Conservation (phyloP, 2,329 filamentous ascomycete species). For the Anthostomella pinea region DNA sequence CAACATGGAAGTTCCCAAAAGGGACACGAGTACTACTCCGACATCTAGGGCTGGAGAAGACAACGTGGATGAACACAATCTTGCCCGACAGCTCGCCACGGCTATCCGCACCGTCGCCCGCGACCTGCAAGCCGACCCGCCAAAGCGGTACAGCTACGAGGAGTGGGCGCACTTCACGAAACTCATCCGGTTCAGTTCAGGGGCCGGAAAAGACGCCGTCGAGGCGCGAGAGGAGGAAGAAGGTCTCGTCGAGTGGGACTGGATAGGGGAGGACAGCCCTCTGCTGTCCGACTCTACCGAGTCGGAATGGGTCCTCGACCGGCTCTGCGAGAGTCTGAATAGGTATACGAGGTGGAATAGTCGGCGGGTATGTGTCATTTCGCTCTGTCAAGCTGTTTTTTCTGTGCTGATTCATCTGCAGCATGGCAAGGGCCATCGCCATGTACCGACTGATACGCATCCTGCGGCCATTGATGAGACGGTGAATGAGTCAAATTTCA, state of each 20-base stretch:
- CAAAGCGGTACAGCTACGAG: constrained; percentile 6
- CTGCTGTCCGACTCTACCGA: constrained; percentile 7
- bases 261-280: constrained; percentile 10
- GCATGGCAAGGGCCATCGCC: neutral
- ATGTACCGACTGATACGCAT: neutral
- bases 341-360: constrained; percentile 6
- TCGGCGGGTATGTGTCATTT: neutral
- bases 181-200: constrained; percentile 9
- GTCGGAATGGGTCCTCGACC: constrained; percentile 9
- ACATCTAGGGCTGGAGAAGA: constrained; percentile 1
- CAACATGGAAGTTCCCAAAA: neutral
- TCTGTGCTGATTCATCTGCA: neutral
- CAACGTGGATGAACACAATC: constrained; percentile 3
- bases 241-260: constrained; percentile 6
- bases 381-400: neutral
- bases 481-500: too few species aligned
- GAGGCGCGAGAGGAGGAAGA: constrained; percentile 3
- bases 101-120: constrained; percentile 8
- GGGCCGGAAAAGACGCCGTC: constrained; percentile 1
- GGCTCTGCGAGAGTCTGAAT: constrained; percentile 8
- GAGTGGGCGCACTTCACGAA: constrained; percentile 10
- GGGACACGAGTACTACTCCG: neutral
- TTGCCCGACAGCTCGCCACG: constrained; percentile 4
- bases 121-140: constrained; percentile 4
- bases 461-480: neutral